Conservation (phyloP, 495 filamentous ascomycete genomes). For the Niebla homalea region DNA sequence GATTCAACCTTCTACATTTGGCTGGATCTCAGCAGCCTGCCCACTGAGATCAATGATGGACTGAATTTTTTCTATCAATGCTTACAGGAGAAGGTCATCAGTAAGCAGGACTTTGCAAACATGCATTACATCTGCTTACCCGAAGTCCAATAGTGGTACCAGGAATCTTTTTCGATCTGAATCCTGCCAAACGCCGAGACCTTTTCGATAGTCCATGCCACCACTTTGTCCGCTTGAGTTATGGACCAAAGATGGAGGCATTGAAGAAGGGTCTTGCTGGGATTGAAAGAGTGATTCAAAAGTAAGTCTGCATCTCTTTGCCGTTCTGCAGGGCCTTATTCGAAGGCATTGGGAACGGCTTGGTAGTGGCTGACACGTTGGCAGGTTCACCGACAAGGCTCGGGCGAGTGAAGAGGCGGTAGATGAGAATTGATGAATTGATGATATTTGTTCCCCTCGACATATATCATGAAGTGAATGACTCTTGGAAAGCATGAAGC, state of each 20-base stretch:
- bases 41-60: conserved; percentile 71
- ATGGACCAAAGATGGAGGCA: conserved; percentile 82
- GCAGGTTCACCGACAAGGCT: no score
- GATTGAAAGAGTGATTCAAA: conserved; percentile 70
- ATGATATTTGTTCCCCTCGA: no score
- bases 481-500: no score
- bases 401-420: no score
- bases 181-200: conserved; percentile 78
- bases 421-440: no score
- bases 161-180: conserved; percentile 74
- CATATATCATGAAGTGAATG: no score
- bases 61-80: conserved; percentile 95
- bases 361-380: no score
- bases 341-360: background rate
- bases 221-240: conserved; percentile 84
- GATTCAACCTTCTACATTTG: conserved; percentile 91
- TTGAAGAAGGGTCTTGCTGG: conserved; percentile 75
- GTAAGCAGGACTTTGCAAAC: background rate
- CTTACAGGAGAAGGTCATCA: conserved; percentile 77
- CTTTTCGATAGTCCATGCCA: conserved; percentile 92
- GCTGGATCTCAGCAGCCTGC: conserved; percentile 53
- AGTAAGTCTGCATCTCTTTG: conserved; percentile 26
- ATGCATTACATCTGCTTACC: background rate
- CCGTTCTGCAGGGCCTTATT: background rate
- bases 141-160: conserved; percentile 48